Conservation (phyloP, 2,329 filamentous ascomycete species). For the Aphanocladium album region DNA sequence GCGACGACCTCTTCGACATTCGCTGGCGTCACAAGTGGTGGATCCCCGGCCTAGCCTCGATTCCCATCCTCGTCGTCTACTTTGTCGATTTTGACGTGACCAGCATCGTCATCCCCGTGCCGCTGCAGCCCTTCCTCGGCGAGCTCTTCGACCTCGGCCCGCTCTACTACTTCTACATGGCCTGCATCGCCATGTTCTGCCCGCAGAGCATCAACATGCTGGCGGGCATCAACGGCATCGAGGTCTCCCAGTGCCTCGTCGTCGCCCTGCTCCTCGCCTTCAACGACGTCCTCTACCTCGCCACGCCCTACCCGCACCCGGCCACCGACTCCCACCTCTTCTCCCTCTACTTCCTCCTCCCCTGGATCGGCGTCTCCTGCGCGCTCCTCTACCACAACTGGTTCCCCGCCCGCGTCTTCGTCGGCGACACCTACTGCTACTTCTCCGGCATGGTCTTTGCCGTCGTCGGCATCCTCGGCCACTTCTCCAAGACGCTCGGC, state of each 20-base stretch:
- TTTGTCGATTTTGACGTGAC: slow-evolving; percentile 98
- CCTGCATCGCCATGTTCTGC: slow-evolving; percentile 91
- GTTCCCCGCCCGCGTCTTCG: slow-evolving; percentile 92
- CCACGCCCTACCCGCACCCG: slow-evolving; percentile 80
- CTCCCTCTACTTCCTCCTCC: slow-evolving; percentile 88
- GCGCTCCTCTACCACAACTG: slow-evolving; percentile 89
- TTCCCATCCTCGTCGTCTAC: slow-evolving; percentile 93
- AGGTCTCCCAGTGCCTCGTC: slow-evolving; percentile 89
- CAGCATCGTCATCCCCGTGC: slow-evolving; percentile 83
- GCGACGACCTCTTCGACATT: slow-evolving; percentile 96
- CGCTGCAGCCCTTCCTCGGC: slow-evolving; percentile 78
- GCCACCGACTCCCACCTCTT: slow-evolving; percentile 95
- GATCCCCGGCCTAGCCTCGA: slow-evolving; percentile 88
- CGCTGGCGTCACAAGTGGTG: slow-evolving; percentile 98
- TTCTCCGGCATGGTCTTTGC: slow-evolving; percentile 99
- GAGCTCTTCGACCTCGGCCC: slow-evolving; percentile 76
- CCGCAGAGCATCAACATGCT: slow-evolving; percentile 99
- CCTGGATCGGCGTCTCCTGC: slow-evolving; percentile 86
- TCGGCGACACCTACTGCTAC: slow-evolving; percentile 98
- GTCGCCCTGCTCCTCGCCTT: slow-evolving; percentile 77
- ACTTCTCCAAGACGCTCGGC: slow-evolving; percentile 95
- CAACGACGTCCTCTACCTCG: slow-evolving; percentile 86
- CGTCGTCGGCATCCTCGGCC: slow-evolving; percentile 90
- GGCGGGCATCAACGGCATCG: slow-evolving; percentile 98
- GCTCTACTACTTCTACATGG: slow-evolving; percentile 96